Percentiles rank a stretch among this genome's conserved stretches.
These are phyloP conservation scores for Helicostylum pulchrum DNA, from an alignment of 192 early-diverging fungal species.

Conservation along the genomic window DNA sequence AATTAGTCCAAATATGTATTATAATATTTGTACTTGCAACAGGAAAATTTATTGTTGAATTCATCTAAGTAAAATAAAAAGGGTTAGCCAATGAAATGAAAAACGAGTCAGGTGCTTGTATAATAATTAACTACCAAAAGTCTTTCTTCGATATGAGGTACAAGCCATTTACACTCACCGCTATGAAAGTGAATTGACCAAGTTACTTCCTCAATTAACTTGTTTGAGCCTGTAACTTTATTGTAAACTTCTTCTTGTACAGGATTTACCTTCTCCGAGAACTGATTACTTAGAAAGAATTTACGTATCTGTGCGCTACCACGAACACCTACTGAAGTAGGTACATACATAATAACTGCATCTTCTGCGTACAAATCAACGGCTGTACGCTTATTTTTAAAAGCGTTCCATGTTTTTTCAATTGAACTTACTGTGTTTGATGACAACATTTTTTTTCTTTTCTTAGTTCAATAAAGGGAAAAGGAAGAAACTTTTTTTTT, in stretches of 20 bases:
- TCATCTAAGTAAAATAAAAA: conserved; percentile 14
- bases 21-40: conserved; percentile 13
- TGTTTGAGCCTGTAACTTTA: conserved; percentile 13
- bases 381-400: conserved; percentile 19
- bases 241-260: conserved; percentile 31
- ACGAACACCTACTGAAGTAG: conserved; percentile 36
- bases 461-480: neutral
- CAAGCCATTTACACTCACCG: conserved; percentile 28
- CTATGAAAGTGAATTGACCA: conserved; percentile 30
- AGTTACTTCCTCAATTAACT: conserved; percentile 33
- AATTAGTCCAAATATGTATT: too few species aligned
- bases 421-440: neutral
- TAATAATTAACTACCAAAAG: conserved; percentile 20
- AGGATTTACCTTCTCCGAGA: conserved; percentile 15
- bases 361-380: conserved; percentile 30
- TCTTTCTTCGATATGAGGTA: conserved; percentile 18
- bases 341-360: conserved; percentile 41
- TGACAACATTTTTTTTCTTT: neutral
- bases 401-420: conserved; percentile 23
- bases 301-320: conserved; percentile 27
- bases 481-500: neutral
- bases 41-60: conserved; percentile 24
- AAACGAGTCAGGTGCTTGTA: neutral
- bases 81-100: neutral
- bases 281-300: conserved; percentile 30